Evolutionary conservation across 1,139 yeast species (phyloP).

Genomic region (Scheffersomyces titani): DNA sequence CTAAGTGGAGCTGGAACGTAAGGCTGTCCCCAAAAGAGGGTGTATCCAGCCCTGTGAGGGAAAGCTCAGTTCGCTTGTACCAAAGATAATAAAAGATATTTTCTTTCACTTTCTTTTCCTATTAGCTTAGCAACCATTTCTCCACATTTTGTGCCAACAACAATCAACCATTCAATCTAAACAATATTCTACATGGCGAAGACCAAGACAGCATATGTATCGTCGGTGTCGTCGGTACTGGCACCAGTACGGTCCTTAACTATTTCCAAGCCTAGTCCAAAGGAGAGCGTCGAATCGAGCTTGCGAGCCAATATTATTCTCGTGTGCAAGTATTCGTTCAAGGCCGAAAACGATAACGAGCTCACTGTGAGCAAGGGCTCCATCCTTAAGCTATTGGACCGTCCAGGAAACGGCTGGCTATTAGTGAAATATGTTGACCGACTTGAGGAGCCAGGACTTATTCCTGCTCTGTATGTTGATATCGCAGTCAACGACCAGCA

Average conservation of each 20-base stretch:
- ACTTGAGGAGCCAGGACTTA: slow-evolving; percentile 36
- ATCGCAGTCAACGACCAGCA: slow-evolving; percentile 44
- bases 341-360: slow-evolving; percentile 35
- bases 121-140: not conserved
- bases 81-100: not conserved
- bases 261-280: slow-evolving; percentile 21
- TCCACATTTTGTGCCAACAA: not conserved
- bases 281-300: slow-evolving; percentile 10
- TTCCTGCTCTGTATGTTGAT: slow-evolving; percentile 47
- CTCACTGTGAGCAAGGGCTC: slow-evolving; percentile 41
- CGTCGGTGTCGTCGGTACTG: slow-evolving; percentile 6
- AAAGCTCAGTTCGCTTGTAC: not conserved
- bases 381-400: slow-evolving; percentile 38
- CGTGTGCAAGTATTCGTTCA: slow-evolving; percentile 38
- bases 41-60: slow-evolving; percentile 1
- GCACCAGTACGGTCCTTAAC: slow-evolving; percentile 13
- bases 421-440: slow-evolving; percentile 45
- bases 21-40: not conserved
- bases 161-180: not conserved
- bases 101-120: not conserved
- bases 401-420: slow-evolving; percentile 46
- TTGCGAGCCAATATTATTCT: slow-evolving; percentile 35
- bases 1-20: not conserved
- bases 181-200: not conserved
- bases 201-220: slow-evolving; percentile 5